Conservation (phyloP, 106 monocot species). For the Dendrobium officinale region DNA sequence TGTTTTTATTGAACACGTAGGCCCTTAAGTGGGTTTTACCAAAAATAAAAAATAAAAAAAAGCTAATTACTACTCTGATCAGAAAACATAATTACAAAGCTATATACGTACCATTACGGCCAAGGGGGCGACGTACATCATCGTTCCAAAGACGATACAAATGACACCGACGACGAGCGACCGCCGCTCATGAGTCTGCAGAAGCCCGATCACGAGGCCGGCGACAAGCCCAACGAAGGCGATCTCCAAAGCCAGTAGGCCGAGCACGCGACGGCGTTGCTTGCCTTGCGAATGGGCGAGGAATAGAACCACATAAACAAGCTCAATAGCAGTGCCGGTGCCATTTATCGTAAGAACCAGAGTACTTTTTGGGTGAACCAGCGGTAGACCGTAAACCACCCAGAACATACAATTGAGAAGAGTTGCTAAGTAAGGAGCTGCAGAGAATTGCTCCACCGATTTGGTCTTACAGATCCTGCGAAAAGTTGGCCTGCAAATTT, state of each 20-base stretch:
- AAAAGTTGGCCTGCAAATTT: conserved; percentile 17
- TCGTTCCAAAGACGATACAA: conserved; percentile 10
- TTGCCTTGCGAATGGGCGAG: not conserved
- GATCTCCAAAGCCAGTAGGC: not conserved
- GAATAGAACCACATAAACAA: conserved; percentile 11
- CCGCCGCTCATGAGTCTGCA: conserved; percentile 3
- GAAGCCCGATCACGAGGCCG: conserved; percentile 7
- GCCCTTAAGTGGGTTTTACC: no score
- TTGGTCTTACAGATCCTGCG: conserved; percentile 12
- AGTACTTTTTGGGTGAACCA: conserved; percentile 17
- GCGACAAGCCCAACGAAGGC: conserved; percentile 3
- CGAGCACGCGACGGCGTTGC: conserved; percentile 4
- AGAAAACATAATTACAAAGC: no score
- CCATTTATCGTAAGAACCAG: conserved; percentile 24
- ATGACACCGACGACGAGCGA: conserved; percentile 6
- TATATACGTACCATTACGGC: conserved; percentile 5
- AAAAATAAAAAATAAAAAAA: no score
- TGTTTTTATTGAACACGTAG: no score
- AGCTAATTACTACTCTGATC: no score
- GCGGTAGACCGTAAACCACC: conserved; percentile 16
- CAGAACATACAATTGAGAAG: conserved; percentile 21
- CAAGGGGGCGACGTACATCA: conserved; percentile 16
- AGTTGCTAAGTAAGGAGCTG: conserved; percentile 16
- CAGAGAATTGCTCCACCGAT: conserved; percentile 24
- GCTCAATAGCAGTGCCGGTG: conserved; percentile 12